Evolutionary conservation across 148 eudicot species (phyloP).

Genomic region (Drosera capensis): DNA sequence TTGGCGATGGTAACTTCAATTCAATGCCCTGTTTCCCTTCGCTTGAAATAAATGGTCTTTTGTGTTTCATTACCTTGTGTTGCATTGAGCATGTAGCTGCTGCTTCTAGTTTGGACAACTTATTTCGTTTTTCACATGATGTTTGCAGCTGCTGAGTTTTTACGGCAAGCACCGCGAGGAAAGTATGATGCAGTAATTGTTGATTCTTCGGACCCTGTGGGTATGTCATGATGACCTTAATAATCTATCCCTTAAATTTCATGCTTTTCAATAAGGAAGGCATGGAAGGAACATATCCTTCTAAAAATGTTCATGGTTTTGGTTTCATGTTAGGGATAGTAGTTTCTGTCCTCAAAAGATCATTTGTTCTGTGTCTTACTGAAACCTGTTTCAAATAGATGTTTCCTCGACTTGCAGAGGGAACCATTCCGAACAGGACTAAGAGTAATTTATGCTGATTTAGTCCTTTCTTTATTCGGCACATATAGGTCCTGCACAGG

Average conservation of each 20-base stretch:
- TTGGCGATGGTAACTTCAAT: conserved; percentile 70
- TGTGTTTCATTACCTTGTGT: neutral
- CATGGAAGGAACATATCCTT: too few species aligned
- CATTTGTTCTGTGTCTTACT: too few species aligned
- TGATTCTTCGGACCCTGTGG: conserved; percentile 95
- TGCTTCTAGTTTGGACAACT: neutral
- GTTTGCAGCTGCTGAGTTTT: conserved; percentile 66
- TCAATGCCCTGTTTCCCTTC: neutral
- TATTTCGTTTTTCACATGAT: conserved; percentile 1
- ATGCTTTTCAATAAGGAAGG: too few species aligned
- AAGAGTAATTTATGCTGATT: too few species aligned
- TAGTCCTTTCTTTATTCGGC: conserved; percentile 1
- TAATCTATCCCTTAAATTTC: neutral
- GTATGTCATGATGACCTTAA: conserved; percentile 25
- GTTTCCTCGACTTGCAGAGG: too few species aligned
- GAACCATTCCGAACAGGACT: too few species aligned
- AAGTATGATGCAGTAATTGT: conserved; percentile 94
- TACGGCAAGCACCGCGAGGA: conserved; percentile 41
- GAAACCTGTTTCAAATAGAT: too few species aligned
- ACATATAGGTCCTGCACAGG: conserved; percentile 80
- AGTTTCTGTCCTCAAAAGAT: too few species aligned
- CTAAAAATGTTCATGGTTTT: too few species aligned
- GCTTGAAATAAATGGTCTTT: neutral
- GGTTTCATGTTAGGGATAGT: too few species aligned
- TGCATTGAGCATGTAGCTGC: neutral